Base-by-base conservation (phyloP, 768 basidiomycete genomes). In the Pisolithus orientalis region DNA sequence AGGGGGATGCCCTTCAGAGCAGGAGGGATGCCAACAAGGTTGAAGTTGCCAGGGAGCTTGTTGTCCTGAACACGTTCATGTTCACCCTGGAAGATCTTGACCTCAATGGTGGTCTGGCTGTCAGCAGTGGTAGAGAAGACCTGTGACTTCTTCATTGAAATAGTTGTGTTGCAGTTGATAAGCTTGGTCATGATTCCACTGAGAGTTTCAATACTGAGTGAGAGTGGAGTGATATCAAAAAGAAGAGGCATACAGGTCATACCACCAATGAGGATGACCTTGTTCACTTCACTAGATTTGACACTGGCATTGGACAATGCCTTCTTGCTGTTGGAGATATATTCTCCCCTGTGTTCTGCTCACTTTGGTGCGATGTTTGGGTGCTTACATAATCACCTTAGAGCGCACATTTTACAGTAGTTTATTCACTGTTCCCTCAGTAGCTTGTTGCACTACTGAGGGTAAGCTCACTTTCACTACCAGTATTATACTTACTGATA, bases 221-320 rank as follows among this genome's bases (percentile, higher is more conserved):
- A 95, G 39, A 97, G 82, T 29, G 95, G 94, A 75, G 85, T 87
- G 66, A 97, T 91, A 70, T 98, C 95, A 64, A 98, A 89, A 52
- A 97, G 87, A 55, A 97, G 85, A 57, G 95, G 96, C 94, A 98
- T 97, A 63, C 95, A 92, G 44, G 86, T 86, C 94, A 97, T 97
- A 63, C 96, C 96, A 70, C 96, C 96, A 46, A 99, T 95, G 25
- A 98, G 82, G 63, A 99, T 96, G 53, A 98, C 94, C 60, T 98
- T 95, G 70, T 95, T 81, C 60, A 98, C 85, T 58, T 97, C 94
- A 62, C 79, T 85, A 13, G 93, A 72, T 76, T 96, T 97, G 62
- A 98, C 81, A 61, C 90, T 87, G 32, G 95, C 94, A 66, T 98
- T 95, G 13, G 69, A 63, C n/a, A 98, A 77, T 27, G 95, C 96